A percentile compares a stretch with the other conserved stretches of the same genome.
Evolutionary conservation across 495 filamentous ascomycete species (phyloP).

Genomic region (Talaromyces thailandensis): DNA sequence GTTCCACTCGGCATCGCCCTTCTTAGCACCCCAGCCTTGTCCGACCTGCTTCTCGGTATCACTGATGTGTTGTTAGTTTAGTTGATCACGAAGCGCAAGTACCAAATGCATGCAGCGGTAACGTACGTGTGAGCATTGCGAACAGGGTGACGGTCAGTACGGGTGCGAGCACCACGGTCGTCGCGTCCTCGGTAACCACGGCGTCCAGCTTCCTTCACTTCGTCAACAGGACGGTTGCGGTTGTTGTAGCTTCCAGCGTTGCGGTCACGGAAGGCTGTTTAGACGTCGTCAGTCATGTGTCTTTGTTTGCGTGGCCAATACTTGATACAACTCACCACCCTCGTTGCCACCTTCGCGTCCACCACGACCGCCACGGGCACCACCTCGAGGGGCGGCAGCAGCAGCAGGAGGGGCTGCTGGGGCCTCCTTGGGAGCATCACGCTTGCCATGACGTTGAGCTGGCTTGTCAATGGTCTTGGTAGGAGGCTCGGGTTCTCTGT

Average conservation of each 20-base stretch:
- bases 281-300: background rate
- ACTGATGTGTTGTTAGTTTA: conserved; percentile 28
- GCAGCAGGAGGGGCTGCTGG: conserved; percentile 29
- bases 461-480: conserved; percentile 83
- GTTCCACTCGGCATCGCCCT: conserved; percentile 69
- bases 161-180: conserved; percentile 45
- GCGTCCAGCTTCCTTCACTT: conserved; percentile 44
- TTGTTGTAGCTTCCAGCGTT: conserved; percentile 75
- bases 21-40: conserved; percentile 79
- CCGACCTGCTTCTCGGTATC: conserved; percentile 89
- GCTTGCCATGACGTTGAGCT: conserved; percentile 70
- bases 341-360: conserved; percentile 66
- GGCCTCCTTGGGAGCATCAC: conserved; percentile 73
- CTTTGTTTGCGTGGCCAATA: background rate
- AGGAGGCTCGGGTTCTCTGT: conserved; percentile 65
- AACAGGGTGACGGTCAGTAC: conserved; percentile 71
- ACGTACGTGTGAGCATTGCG: conserved; percentile 62
- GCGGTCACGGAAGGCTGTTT: conserved; percentile 81
- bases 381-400: conserved; percentile 23
- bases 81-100: background rate
- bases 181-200: conserved; percentile 50
- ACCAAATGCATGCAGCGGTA: background rate
- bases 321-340: conserved; percentile 54
- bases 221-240: conserved; percentile 71
- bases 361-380: conserved; percentile 39